phyloP scores from a whole-genome alignment of 306 rosid species.

The Betula pendula region DNA sequence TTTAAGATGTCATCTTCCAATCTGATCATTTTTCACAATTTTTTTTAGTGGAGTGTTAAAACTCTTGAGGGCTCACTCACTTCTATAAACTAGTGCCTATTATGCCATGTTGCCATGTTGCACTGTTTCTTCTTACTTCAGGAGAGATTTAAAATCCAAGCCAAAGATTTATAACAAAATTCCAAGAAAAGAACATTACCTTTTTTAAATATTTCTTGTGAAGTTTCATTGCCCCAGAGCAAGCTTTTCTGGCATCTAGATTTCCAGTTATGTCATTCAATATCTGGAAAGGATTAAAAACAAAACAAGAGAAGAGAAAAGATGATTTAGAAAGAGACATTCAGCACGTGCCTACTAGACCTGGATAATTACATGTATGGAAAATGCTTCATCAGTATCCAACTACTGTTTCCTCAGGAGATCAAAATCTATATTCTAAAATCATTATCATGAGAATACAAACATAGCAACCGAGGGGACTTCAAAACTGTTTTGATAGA shows the following conservation, averaged over 20 bases:
- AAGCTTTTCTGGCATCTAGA: conserved; percentile 94
- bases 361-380: conserved; percentile 2
- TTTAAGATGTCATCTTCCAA: too few relatives aligned
- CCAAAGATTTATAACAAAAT: neutral
- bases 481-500: neutral
- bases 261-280: conserved; percentile 90
- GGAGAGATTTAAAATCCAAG: neutral
- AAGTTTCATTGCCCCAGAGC: conserved; percentile 94
- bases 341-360: neutral
- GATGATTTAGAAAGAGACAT: neutral
- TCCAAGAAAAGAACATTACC: conserved; percentile 46
- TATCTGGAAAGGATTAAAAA: conserved; percentile 54
- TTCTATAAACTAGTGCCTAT: neutral
- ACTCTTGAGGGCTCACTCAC: too few relatives aligned
- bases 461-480: neutral
- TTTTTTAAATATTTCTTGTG: conserved; percentile 89
- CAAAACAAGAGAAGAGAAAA: conserved; percentile 6
- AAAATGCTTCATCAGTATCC: neutral
- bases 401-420: conserved; percentile 7
- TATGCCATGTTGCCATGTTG: conserved; percentile 4
- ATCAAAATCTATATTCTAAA: neutral
- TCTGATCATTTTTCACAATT: too few relatives aligned
- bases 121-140: neutral
- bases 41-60: too few relatives aligned
- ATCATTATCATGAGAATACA: neutral